Evolutionary conservation across 768 basidiomycete species (phyloP).

Genomic region (Boletus rubescentipes): DNA sequence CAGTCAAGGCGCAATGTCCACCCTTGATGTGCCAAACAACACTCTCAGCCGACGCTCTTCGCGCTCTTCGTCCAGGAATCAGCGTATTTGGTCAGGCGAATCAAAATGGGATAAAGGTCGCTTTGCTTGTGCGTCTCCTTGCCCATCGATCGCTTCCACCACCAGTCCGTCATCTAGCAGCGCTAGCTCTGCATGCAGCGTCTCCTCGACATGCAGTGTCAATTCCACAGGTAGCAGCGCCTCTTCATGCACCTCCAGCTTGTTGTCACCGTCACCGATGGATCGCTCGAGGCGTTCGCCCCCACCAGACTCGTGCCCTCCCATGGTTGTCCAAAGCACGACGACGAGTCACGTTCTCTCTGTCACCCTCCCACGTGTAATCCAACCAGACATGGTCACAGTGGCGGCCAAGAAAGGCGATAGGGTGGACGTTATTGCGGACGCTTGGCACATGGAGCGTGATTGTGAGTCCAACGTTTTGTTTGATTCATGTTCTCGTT

Average conservation of each 20-base stretch:
- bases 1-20: slow-evolving; percentile 21
- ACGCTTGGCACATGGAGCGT: slow-evolving; percentile 60
- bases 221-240: slow-evolving; percentile 13
- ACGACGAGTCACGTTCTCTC: slow-evolving; percentile 42
- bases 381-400: slow-evolving; percentile 63
- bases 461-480: slow-evolving; percentile 47
- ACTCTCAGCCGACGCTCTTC: slow-evolving; percentile 31
- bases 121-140: slow-evolving; percentile 30
- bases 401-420: slow-evolving; percentile 60
- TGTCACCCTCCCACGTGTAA: slow-evolving; percentile 47
- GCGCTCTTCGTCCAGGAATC: slow-evolving; percentile 29
- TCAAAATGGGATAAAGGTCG: slow-evolving; percentile 30
- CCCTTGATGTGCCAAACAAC: slow-evolving; percentile 24
- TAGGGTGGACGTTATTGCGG: slow-evolving; percentile 54
- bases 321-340: slow-evolving; percentile 45
- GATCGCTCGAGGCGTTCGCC: slow-evolving; percentile 33
- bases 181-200: slow-evolving; percentile 26
- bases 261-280: slow-evolving; percentile 28
- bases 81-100: slow-evolving; percentile 25
- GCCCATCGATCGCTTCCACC: slow-evolving; percentile 26
- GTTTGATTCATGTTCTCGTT: not conserved
- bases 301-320: slow-evolving; percentile 37
- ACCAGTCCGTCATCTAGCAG: slow-evolving; percentile 24
- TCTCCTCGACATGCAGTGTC: slow-evolving; percentile 22
- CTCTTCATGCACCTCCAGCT: slow-evolving; percentile 16